These are phyloP conservation scores for Hyaloperonospora arabidopsidis DNA, from an alignment of 352 stramenopile genomes.

Conservation along the genomic window DNA sequence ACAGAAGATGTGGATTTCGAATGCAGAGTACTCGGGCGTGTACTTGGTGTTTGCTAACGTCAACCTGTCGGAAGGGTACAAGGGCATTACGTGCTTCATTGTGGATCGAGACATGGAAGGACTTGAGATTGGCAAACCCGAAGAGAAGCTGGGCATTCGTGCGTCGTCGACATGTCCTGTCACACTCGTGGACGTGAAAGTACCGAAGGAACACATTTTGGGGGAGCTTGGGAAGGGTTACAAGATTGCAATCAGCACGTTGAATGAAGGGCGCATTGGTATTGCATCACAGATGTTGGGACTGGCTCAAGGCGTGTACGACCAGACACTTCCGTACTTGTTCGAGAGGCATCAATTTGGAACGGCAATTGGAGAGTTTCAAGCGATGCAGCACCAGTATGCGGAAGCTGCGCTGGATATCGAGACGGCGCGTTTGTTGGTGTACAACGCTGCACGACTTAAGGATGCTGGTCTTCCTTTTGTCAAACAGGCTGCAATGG, in stretches of 20 bases:
- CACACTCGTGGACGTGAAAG: conserved; percentile 91
- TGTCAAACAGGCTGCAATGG: conserved; percentile 96
- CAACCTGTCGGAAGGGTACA: conserved; percentile 90
- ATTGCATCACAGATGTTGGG: conserved; percentile 97
- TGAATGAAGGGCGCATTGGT: conserved; percentile 94
- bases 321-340: conserved; percentile 94
- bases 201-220: conserved; percentile 90
- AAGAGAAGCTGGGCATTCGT: conserved; percentile 95
- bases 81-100: conserved; percentile 97
- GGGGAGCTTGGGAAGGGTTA: conserved; percentile 91
- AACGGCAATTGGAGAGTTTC: conserved; percentile 89
- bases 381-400: conserved; percentile 96
- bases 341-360: conserved; percentile 95
- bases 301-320: conserved; percentile 92
- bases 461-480: conserved; percentile 93
- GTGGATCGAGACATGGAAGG: conserved; percentile 90
- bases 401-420: conserved; percentile 93
- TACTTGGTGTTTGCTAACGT: conserved; percentile 96
- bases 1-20: conserved; percentile 98
- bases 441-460: conserved; percentile 91
- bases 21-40: conserved; percentile 90
- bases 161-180: conserved; percentile 94
- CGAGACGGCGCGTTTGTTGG: conserved; percentile 87
- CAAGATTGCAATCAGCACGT: conserved; percentile 96
- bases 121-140: conserved; percentile 89